phyloP scores from a whole-genome alignment of 495 filamentous ascomycete genomes.

The Aspergillus saccharolyticus region DNA sequence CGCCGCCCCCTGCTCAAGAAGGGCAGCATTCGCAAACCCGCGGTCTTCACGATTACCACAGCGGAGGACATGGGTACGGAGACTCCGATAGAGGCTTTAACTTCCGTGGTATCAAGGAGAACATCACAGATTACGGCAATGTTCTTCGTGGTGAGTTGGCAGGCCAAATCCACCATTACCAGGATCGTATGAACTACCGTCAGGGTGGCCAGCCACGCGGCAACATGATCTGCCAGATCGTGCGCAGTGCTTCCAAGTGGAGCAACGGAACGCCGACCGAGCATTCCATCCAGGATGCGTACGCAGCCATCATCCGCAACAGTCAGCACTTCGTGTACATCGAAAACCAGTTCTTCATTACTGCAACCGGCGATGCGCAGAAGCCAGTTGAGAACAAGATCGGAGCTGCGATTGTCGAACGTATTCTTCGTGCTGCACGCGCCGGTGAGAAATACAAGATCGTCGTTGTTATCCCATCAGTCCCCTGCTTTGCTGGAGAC shows the following conservation, averaged over 20 bases:
- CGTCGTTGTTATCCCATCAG: conserved; percentile 78
- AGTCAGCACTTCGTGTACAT: conserved; percentile 88
- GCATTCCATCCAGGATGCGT: conserved; percentile 88
- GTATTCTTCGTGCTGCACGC: conserved; percentile 72
- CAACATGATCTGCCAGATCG: conserved; percentile 60
- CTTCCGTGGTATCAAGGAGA: conserved; percentile 30
- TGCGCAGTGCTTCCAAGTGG: conserved; percentile 69
- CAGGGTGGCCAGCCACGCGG: conserved; percentile 33
- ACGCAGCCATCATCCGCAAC: conserved; percentile 73
- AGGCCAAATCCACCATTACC: conserved; percentile 46
- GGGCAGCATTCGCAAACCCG: conserved; percentile 31
- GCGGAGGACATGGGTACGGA: conserved; percentile 22
- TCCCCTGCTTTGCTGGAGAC: conserved; percentile 90
- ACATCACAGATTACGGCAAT: conserved; percentile 33
- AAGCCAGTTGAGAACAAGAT: conserved; percentile 82
- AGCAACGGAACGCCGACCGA: conserved; percentile 63
- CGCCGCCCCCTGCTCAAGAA: conserved; percentile 40
- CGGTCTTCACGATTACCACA: conserved; percentile 33
- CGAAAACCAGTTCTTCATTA: conserved; percentile 98
- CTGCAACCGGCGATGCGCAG: conserved; percentile 71
- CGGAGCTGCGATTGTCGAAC: conserved; percentile 81
- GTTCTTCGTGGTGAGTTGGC: conserved; percentile 41
- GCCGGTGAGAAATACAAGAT: conserved; percentile 74
- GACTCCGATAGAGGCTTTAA: conserved; percentile 30
- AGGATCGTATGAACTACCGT: conserved; percentile 29